Percentiles rank a stretch among this genome's conserved stretches.
Evolutionary conservation across 495 filamentous ascomycete genomes (phyloP).

Genomic region (Penicillium bialowiezense): DNA sequence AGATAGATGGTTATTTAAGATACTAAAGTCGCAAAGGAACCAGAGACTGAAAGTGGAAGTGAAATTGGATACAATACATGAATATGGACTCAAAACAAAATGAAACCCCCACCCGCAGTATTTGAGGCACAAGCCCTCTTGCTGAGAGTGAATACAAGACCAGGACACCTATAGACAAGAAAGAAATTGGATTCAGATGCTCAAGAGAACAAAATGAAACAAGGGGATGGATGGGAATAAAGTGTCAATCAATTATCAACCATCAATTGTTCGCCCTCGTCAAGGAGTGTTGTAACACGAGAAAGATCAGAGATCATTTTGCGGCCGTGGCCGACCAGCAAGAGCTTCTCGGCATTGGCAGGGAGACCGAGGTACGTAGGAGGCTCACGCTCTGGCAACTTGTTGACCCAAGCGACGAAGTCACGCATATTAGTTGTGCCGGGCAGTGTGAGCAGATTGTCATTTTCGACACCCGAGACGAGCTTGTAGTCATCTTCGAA

Average conservation of each 20-base stretch:
- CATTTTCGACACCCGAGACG: conserved; percentile 61
- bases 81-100: conserved; percentile 10
- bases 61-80: conserved; percentile 14
- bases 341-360: conserved; percentile 92
- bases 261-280: conserved; percentile 92
- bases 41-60: conserved; percentile 1
- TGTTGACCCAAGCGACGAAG: conserved; percentile 89
- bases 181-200: conserved; percentile 6
- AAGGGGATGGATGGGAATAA: no score
- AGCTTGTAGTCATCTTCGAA: conserved; percentile 91
- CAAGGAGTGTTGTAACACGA: conserved; percentile 77
- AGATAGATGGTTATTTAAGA: no score
- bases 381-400: conserved; percentile 89
- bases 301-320: conserved; percentile 83
- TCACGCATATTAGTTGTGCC: conserved; percentile 76
- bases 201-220: no score
- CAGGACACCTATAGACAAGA: background rate
- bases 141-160: conserved; percentile 1
- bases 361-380: conserved; percentile 96
- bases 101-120: conserved; percentile 28
- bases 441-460: conserved; percentile 70
- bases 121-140: conserved; percentile 9
- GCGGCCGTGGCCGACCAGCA: conserved; percentile 84
- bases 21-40: no score
- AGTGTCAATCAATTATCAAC: conserved; percentile 48